A percentile compares a stretch with the other conserved stretches of the same genome.
Conservation (phyloP, 2,329 filamentous ascomycete genomes). For the Talaromyces sp. region DNA sequence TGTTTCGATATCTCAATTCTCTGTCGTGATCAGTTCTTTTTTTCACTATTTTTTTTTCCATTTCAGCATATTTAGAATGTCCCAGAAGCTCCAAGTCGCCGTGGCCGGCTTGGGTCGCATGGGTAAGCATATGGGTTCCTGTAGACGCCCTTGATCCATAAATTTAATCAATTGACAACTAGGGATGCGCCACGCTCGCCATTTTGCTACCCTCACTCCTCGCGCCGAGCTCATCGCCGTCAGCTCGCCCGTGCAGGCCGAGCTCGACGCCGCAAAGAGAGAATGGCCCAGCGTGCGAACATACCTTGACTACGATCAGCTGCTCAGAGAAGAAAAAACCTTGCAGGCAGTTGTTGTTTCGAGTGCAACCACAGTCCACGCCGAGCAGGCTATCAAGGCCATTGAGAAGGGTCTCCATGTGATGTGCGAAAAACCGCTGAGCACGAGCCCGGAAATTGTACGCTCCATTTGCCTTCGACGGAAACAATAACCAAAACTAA, state of each 20-base stretch:
- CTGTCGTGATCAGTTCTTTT: neutral
- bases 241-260: slow-evolving; percentile 29
- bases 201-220: slow-evolving; percentile 30
- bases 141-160: neutral
- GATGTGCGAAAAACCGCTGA: slow-evolving; percentile 43
- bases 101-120: slow-evolving; percentile 11
- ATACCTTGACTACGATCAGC: slow-evolving; percentile 44
- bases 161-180: neutral
- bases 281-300: slow-evolving; percentile 41
- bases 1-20: neutral
- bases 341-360: slow-evolving; percentile 47
- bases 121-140: slow-evolving; percentile 14
- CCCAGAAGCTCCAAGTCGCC: slow-evolving; percentile 8
- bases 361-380: slow-evolving; percentile 45
- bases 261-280: slow-evolving; percentile 38
- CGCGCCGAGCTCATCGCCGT: slow-evolving; percentile 36
- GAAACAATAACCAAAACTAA: neutral
- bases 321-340: slow-evolving; percentile 41
- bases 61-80: neutral
- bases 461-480: slow-evolving; percentile 13
- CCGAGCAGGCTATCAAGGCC: slow-evolving; percentile 45
- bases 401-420: slow-evolving; percentile 45
- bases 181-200: slow-evolving; percentile 28
- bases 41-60: neutral
- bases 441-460: slow-evolving; percentile 50